These are phyloP conservation scores for Allomyces macrogynus DNA, from an alignment of 192 early-diverging fungal species.

Conservation along the genomic window DNA sequence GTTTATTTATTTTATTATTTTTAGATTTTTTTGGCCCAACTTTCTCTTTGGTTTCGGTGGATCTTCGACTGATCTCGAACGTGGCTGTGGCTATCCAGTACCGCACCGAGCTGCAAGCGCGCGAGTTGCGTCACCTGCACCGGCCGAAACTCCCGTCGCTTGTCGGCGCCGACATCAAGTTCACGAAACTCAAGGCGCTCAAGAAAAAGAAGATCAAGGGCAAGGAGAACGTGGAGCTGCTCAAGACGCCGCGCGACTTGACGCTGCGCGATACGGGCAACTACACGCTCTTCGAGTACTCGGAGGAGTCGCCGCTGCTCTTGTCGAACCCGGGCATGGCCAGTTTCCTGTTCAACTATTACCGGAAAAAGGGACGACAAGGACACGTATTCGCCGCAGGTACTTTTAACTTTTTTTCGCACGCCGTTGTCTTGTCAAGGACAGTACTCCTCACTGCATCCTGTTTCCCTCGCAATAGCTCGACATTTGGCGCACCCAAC, in stretches of 20 bases:
- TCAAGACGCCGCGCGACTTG: slow-evolving; percentile 68
- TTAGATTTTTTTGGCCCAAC: too few relatives aligned
- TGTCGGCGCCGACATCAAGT: slow-evolving; percentile 31
- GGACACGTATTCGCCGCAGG: slow-evolving; percentile 26
- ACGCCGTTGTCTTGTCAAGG: too few relatives aligned
- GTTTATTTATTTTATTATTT: too few relatives aligned
- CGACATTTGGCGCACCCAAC: slow-evolving; percentile 57
- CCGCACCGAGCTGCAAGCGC: slow-evolving; percentile 58
- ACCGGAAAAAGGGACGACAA: slow-evolving; percentile 68
- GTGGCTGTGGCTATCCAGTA: slow-evolving; percentile 26
- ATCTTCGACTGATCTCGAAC: neutral
- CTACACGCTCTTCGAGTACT: slow-evolving; percentile 77
- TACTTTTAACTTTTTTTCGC: too few relatives aligned
- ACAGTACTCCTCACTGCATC: too few relatives aligned
- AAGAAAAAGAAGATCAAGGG: slow-evolving; percentile 56
- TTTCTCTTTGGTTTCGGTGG: neutral
- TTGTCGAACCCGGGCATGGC: slow-evolving; percentile 90
- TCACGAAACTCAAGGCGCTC: slow-evolving; percentile 49
- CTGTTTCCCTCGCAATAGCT: too few relatives aligned
- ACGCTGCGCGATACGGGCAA: slow-evolving; percentile 67
- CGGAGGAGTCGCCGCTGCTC: slow-evolving; percentile 87
- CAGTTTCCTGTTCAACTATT: slow-evolving; percentile 83
- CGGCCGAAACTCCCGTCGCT: slow-evolving; percentile 56
- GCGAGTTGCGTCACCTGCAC: slow-evolving; percentile 74
- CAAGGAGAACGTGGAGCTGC: slow-evolving; percentile 40